Percentiles rank a stretch among this genome's conserved stretches.
Conservation (phyloP, 1,284 basidiomycete genomes). For the Marasmius fiardii region DNA sequence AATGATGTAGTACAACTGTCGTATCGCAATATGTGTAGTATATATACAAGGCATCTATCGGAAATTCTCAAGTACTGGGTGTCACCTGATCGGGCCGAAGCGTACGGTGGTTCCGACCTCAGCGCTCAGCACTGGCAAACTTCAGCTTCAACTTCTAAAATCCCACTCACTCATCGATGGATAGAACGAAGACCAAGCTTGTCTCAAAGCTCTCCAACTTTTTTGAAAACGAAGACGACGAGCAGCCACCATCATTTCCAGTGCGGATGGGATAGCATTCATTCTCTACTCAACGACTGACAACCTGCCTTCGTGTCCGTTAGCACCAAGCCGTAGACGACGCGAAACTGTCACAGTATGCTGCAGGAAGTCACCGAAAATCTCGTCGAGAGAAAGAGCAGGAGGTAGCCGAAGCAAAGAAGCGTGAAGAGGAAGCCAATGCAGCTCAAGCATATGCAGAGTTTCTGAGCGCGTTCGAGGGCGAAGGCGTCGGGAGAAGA, state of each 20-base stretch:
- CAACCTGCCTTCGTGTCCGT: slow-evolving; percentile 47
- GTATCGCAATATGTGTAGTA: neutral
- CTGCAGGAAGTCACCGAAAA: slow-evolving; percentile 72
- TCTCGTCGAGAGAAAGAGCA: slow-evolving; percentile 83
- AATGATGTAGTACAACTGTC: slow-evolving; percentile 43
- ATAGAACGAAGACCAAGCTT: slow-evolving; percentile 72
- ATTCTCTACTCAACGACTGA: slow-evolving; percentile 45
- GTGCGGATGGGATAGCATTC: slow-evolving; percentile 75
- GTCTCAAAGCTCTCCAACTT: slow-evolving; percentile 51
- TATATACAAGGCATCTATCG: no score
- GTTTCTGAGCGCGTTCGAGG: slow-evolving; percentile 84
- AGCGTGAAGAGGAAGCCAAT: slow-evolving; percentile 77
- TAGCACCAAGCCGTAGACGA: slow-evolving; percentile 79
- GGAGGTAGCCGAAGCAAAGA: slow-evolving; percentile 86
- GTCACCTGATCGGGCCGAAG: no score
- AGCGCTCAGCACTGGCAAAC: no score
- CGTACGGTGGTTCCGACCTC: no score
- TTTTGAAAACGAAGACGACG: slow-evolving; percentile 80
- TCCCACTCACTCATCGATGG: slow-evolving; percentile 39
- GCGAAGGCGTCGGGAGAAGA: slow-evolving; percentile 53
- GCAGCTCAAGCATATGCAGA: slow-evolving; percentile 81
- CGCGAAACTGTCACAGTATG: slow-evolving; percentile 72
- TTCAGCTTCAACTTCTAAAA: neutral
- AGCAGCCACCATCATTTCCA: slow-evolving; percentile 76
- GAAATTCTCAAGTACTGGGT: no score